Conservation (phyloP, 441 rosid genomes). For the Metrosideros polymorpha region DNA sequence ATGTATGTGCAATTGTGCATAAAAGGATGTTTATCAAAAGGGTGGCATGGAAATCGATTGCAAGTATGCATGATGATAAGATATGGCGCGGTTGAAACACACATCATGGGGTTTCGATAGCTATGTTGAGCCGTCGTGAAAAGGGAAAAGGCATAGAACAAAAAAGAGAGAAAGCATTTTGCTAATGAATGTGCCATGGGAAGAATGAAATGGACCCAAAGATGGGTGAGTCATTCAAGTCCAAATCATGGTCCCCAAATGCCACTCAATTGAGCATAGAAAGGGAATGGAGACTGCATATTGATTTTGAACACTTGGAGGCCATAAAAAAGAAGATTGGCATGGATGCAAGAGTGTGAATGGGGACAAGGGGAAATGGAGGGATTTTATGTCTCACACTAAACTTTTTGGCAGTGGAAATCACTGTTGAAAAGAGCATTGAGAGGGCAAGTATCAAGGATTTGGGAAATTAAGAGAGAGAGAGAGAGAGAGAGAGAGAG, state of each 20-base stretch:
- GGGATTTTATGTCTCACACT: slow-evolving; percentile 20
- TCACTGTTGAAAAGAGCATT: slow-evolving; percentile 32
- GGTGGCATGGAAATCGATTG: not conserved
- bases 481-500: not conserved
- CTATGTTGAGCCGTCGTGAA: slow-evolving; percentile 40
- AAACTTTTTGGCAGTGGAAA: slow-evolving; percentile 25
- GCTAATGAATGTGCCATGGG: slow-evolving; percentile 39
- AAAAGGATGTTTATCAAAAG: not conserved
- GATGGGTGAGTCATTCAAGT: slow-evolving; percentile 7
- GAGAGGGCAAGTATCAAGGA: slow-evolving; percentile 10
- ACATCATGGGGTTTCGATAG: slow-evolving; percentile 39
- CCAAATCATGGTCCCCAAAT: slow-evolving; percentile 18
- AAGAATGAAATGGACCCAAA: slow-evolving; percentile 1
- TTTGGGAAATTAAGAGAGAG: not conserved
- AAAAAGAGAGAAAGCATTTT: not conserved
- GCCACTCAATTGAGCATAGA: slow-evolving; percentile 1
- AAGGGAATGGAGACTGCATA: not conserved
- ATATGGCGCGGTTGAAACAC: slow-evolving; percentile 23
- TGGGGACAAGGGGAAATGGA: slow-evolving; percentile 11
- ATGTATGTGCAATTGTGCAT: not conserved
- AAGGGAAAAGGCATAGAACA: not conserved
- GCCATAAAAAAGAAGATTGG: not conserved
- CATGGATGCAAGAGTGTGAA: not conserved
- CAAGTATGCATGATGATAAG: slow-evolving; percentile 16
- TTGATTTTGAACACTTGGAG: not conserved